Evolutionary conservation across 1,284 basidiomycete genomes (phyloP).

Genomic region (Microbotryomycetes sp.): DNA sequence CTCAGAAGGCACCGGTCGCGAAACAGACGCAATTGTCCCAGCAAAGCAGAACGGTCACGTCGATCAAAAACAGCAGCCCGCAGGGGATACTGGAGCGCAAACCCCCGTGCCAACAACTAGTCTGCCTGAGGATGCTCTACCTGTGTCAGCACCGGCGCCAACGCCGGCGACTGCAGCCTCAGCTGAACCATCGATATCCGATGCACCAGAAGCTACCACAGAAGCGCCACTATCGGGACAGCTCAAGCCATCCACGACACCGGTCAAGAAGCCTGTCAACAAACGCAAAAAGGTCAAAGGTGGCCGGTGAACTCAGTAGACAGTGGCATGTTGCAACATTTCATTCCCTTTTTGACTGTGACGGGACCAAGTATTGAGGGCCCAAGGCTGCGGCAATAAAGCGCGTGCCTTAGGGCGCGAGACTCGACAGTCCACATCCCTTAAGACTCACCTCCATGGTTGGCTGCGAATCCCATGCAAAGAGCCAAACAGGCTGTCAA

Average conservation of each 20-base stretch:
- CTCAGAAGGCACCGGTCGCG: background rate
- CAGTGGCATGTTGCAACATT: background rate
- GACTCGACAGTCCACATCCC: too few relatives aligned
- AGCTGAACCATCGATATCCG: background rate
- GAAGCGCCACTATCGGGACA: background rate
- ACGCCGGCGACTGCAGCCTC: background rate
- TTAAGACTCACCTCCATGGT: constrained; percentile 1
- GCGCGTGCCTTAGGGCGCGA: background rate
- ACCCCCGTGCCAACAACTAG: background rate
- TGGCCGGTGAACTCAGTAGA: background rate
- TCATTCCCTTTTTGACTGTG: background rate
- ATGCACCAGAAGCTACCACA: background rate
- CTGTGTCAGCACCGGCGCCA: background rate
- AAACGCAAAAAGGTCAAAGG: constrained; percentile 25
- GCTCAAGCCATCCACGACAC: background rate
- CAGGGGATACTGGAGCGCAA: background rate
- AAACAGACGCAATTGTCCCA: background rate
- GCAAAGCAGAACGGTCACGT: background rate
- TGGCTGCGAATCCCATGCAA: background rate
- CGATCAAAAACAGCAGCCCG: background rate
- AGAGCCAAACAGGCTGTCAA: too few relatives aligned
- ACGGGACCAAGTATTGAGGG: constrained; percentile 1
- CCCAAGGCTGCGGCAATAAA: background rate
- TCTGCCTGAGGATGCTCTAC: background rate
- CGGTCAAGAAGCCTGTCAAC: constrained; percentile 13